Conservation (phyloP, 2,329 filamentous ascomycete species). For the Nannizziopsis barbatae region DNA sequence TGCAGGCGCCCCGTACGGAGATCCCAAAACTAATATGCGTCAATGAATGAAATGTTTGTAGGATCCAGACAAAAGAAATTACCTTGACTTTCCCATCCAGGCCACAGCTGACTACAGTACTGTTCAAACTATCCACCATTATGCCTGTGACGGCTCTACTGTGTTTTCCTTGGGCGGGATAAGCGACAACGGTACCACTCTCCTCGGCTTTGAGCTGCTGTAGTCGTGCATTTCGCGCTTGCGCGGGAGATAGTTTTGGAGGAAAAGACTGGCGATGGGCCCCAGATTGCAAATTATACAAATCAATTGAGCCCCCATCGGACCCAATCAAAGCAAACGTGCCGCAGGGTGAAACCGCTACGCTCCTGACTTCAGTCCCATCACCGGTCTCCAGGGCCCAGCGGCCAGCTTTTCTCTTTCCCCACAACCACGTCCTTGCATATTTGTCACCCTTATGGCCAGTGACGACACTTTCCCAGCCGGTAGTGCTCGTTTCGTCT, state of each 20-base stretch:
- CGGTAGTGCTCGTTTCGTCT: constrained; percentile 66
- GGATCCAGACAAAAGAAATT: constrained; percentile 7
- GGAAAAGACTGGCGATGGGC: constrained; percentile 80
- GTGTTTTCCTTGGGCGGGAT: constrained; percentile 57
- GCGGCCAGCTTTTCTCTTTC: constrained; percentile 77
- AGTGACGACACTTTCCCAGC: constrained; percentile 95
- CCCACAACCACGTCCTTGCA: constrained; percentile 97
- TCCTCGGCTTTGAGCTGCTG: constrained; percentile 50
- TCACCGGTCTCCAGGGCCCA: constrained; percentile 89
- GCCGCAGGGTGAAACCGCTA: constrained; percentile 81
- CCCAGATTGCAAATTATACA: constrained; percentile 95
- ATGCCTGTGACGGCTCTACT: constrained; percentile 74
- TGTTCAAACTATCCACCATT: constrained; percentile 80
- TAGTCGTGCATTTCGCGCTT: constrained; percentile 64
- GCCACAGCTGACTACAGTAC: constrained; percentile 71
- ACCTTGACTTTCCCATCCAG: constrained; percentile 81
- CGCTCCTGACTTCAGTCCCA: constrained; percentile 65
- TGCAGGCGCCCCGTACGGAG: constrained; percentile 71
- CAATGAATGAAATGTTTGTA: neutral
- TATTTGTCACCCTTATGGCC: constrained; percentile 75
- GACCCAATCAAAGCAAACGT: constrained; percentile 90
- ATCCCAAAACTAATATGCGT: constrained; percentile 63
- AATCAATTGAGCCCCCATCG: constrained; percentile 69
- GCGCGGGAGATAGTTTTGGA: constrained; percentile 61
- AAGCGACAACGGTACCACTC: constrained; percentile 21